Evolutionary conservation across 139 green algal species (phyloP).

Genomic region (Zygnema circumcarinatum): DNA sequence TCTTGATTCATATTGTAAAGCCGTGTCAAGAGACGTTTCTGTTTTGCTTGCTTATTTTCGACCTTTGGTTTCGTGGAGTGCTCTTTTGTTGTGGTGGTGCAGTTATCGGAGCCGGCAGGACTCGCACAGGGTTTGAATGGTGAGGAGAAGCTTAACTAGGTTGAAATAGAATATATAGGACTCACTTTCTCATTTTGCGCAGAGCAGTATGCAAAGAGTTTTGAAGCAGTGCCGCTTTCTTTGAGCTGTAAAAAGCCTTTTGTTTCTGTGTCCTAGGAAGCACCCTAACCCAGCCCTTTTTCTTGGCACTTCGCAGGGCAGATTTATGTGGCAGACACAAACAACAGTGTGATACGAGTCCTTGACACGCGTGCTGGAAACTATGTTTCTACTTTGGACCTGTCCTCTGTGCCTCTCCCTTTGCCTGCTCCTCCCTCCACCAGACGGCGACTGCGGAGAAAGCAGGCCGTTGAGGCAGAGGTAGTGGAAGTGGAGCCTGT

Average conservation of each 20-base stretch:
- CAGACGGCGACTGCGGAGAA: constrained; percentile 6
- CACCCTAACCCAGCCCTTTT: no score
- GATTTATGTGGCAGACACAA: constrained; percentile 78
- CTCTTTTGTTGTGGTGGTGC: neutral
- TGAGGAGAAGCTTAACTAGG: no score
- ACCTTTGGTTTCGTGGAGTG: no score
- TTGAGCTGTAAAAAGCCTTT: no score
- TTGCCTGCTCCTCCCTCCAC: constrained; percentile 48
- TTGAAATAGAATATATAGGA: no score
- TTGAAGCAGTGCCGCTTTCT: no score
- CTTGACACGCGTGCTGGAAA: constrained; percentile 52
- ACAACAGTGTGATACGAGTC: constrained; percentile 74
- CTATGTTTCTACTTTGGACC: constrained; percentile 68
- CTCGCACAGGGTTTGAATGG: constrained; percentile 62
- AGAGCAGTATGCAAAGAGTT: no score
- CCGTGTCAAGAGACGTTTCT: no score
- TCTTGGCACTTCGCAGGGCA: constrained; percentile 31
- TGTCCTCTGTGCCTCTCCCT: constrained; percentile 68
- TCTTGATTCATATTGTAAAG: no score
- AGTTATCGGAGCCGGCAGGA: constrained; percentile 78
- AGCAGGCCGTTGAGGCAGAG: constrained; percentile 45
- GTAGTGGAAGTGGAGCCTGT: constrained; percentile 37
- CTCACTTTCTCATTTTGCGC: no score
- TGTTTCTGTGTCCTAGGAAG: no score
- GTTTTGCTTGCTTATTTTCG: no score